phyloP scores from a whole-genome alignment of 805 yeast genomes.

The Blastobotrys americana region DNA sequence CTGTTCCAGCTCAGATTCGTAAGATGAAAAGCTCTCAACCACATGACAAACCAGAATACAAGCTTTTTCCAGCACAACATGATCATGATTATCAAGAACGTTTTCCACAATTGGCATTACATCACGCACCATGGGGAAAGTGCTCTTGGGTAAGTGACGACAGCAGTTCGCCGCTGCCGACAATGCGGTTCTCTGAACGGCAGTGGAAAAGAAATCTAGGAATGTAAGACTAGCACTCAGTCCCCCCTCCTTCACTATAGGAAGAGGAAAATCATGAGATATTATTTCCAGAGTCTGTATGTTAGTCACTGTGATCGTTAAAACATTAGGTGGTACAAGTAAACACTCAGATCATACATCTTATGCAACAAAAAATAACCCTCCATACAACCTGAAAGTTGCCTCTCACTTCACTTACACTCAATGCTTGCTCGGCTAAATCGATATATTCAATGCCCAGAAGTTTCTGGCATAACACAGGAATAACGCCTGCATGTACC shows the following conservation, averaged over 20 bases:
- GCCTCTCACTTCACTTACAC: slow-evolving; percentile 35
- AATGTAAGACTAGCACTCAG: slow-evolving; percentile 59
- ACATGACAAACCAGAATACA: slow-evolving; percentile 59
- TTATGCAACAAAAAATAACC: no score
- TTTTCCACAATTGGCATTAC: slow-evolving; percentile 52
- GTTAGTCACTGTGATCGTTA: slow-evolving; percentile 47
- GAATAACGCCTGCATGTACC: slow-evolving; percentile 58
- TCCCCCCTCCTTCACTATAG: slow-evolving; percentile 48
- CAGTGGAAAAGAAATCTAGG: slow-evolving; percentile 81
- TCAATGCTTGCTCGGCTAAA: slow-evolving; percentile 84
- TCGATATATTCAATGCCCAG: slow-evolving; percentile 78
- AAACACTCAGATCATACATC: no score
- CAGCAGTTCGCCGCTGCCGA: slow-evolving; percentile 31
- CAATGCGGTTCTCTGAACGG: slow-evolving; percentile 79
- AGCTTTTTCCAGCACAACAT: slow-evolving; percentile 52
- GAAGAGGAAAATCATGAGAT: slow-evolving; percentile 28
- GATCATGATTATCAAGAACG: slow-evolving; percentile 49
- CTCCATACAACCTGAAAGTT: not conserved
- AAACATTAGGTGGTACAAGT: slow-evolving; percentile 44
- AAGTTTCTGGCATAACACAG: slow-evolving; percentile 56
- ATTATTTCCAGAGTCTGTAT: slow-evolving; percentile 31
- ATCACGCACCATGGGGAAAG: slow-evolving; percentile 38
- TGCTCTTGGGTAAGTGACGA: slow-evolving; percentile 8
- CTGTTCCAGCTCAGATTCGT: slow-evolving; percentile 40
- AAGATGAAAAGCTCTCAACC: slow-evolving; percentile 41